These are phyloP conservation scores for Penicillium angulare DNA, from an alignment of 495 filamentous ascomycete genomes.

Conservation along the genomic window DNA sequence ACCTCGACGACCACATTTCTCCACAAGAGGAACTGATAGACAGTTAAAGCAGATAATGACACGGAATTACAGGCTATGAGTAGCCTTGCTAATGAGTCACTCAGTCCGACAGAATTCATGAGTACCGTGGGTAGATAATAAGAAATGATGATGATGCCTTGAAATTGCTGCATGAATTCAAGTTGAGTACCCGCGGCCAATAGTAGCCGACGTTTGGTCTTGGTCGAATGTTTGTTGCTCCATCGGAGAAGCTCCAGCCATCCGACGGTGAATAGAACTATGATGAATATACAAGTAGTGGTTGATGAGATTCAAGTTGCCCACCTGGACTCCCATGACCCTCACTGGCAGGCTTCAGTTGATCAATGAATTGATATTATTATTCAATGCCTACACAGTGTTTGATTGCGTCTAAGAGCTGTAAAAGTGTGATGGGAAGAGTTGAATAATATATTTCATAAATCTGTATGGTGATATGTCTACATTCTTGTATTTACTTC, in stretches of 20 bases:
- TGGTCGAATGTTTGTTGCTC: slow-evolving; percentile 28
- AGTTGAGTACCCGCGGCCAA: slow-evolving; percentile 43
- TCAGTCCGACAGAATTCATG: slow-evolving; percentile 43
- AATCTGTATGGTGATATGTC: too few relatives aligned
- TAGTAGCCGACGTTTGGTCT: slow-evolving; percentile 36
- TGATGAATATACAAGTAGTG: too few relatives aligned
- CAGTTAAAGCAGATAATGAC: slow-evolving; percentile 27
- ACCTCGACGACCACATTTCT: slow-evolving; percentile 45
- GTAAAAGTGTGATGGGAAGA: too few relatives aligned
- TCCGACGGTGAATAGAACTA: too few relatives aligned
- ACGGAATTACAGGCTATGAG: slow-evolving; percentile 43
- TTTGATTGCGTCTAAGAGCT: too few relatives aligned
- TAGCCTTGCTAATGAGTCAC: slow-evolving; percentile 36
- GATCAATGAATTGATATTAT: too few relatives aligned
- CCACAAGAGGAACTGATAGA: slow-evolving; percentile 43
- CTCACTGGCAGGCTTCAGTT: too few relatives aligned
- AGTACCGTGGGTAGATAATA: slow-evolving; percentile 44
- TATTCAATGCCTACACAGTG: too few relatives aligned
- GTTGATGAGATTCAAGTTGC: too few relatives aligned
- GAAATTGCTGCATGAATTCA: slow-evolving; percentile 46
- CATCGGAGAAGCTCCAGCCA: slow-evolving; percentile 5
- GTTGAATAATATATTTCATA: too few relatives aligned
- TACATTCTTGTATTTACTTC: too few relatives aligned
- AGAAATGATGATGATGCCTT: slow-evolving; percentile 31
- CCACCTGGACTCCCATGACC: too few relatives aligned